Percentiles rank a stretch among this genome's conserved stretches.
Evolutionary conservation across 2,329 filamentous ascomycete species (phyloP).

Genomic region (Diaporthe australafricana): DNA sequence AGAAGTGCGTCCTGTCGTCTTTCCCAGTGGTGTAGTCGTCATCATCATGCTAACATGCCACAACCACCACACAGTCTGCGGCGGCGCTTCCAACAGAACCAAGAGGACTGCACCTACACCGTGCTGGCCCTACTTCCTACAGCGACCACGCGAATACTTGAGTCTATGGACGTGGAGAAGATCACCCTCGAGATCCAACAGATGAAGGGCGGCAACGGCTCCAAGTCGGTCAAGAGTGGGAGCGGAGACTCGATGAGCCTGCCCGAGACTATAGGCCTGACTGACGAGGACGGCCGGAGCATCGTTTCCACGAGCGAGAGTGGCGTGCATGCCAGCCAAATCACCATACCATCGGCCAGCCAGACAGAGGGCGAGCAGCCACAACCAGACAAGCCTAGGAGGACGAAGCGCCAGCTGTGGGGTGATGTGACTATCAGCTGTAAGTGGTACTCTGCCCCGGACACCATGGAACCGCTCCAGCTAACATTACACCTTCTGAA

Average conservation of each 20-base stretch:
- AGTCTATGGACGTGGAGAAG: constrained; percentile 89
- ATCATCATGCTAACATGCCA: constrained; percentile 13
- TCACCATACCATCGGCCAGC: constrained; percentile 66
- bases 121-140: constrained; percentile 95
- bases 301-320: constrained; percentile 82
- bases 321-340: constrained; percentile 85
- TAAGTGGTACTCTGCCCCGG: constrained; percentile 56
- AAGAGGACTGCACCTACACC: constrained; percentile 98
- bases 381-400: constrained; percentile 66
- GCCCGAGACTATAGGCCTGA: constrained; percentile 74
- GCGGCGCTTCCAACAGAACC: constrained; percentile 97
- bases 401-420: constrained; percentile 94
- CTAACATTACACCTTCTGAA: constrained; percentile 49
- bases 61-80: constrained; percentile 74
- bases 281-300: constrained; percentile 86
- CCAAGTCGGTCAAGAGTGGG: constrained; percentile 51
- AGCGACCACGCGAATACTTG: constrained; percentile 88
- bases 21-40: neutral
- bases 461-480: neutral
- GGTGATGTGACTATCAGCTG: constrained; percentile 96
- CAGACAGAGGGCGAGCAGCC: constrained; percentile 47
- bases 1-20: constrained; percentile 76
- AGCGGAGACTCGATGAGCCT: constrained; percentile 70
- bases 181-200: constrained; percentile 94
- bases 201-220: constrained; percentile 78